Evolutionary conservation across 495 filamentous ascomycete genomes (phyloP).

Genomic region (Letharia columbiana): DNA sequence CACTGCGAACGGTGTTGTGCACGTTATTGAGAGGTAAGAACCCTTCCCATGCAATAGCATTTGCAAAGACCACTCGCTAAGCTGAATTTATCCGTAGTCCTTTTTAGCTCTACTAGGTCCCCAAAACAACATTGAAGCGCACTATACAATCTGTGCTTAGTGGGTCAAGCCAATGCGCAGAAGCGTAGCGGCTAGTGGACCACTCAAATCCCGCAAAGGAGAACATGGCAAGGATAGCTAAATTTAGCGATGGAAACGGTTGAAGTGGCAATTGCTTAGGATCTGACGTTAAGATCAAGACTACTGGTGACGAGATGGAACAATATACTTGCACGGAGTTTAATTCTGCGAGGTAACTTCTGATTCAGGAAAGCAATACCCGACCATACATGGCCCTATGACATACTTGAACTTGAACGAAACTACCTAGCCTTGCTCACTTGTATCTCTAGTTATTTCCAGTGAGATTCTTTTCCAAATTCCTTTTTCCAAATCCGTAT

Average conservation of each 20-base stretch:
- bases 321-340: not conserved
- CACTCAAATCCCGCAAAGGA: not conserved
- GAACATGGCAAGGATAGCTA: not conserved
- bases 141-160: not conserved
- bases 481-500: not conserved
- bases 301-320: not conserved
- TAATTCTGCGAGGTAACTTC: not conserved
- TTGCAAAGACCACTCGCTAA: not conserved
- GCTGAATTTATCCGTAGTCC: not conserved
- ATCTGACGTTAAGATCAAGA: not conserved
- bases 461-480: not conserved
- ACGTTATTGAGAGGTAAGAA: conserved; percentile 7
- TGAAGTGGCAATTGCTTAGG: not conserved
- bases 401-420: not conserved
- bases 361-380: not conserved
- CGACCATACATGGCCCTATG: not conserved
- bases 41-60: not conserved
- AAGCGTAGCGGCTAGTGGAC: not conserved
- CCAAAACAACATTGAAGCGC: not conserved
- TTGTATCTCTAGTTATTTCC: not conserved
- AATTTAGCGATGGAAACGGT: not conserved
- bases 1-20: conserved; percentile 10
- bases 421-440: not conserved
- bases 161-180: not conserved
- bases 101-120: not conserved